A percentile compares a stretch with the other conserved stretches of the same genome.
Conservation (phyloP, 495 filamentous ascomycete species). For the Trypethelium eluteriae region DNA sequence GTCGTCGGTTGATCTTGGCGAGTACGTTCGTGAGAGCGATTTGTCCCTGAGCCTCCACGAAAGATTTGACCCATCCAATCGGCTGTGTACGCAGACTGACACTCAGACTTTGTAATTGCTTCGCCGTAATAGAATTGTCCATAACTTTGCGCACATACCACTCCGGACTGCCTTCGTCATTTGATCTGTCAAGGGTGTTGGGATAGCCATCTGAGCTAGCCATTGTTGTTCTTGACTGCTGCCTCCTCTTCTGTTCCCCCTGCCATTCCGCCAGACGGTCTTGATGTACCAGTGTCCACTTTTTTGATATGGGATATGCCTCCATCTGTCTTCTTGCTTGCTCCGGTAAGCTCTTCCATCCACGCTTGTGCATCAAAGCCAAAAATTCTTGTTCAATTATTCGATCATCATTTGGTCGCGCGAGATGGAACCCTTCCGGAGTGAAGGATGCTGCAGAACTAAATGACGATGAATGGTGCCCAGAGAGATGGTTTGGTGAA, state of each 20-base stretch:
- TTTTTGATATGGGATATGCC: conserved; percentile 85
- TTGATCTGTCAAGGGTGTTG: conserved; percentile 60
- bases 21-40: conserved; percentile 93
- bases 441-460: conserved; percentile 44
- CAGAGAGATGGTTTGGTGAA: conserved; percentile 19
- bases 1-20: conserved; percentile 81
- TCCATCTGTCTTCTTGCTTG: conserved; percentile 91
- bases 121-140: conserved; percentile 87
- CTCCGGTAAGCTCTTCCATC: conserved; percentile 94
- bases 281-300: conserved; percentile 95
- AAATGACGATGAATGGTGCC: conserved; percentile 35
- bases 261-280: conserved; percentile 89
- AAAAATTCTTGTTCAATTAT: conserved; percentile 88
- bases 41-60: conserved; percentile 96
- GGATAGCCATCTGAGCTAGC: conserved; percentile 54
- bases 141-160: conserved; percentile 97
- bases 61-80: conserved; percentile 93
- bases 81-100: conserved; percentile 94
- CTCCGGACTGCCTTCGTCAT: conserved; percentile 93
- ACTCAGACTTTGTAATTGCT: conserved; percentile 82
- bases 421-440: conserved; percentile 56
- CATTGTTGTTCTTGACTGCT: conserved; percentile 58
- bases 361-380: conserved; percentile 91
- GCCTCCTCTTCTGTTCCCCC: conserved; percentile 81
- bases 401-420: conserved; percentile 70